Evolutionary conservation across 805 yeast species (phyloP).

Genomic region (Ogataea methanolica): DNA sequence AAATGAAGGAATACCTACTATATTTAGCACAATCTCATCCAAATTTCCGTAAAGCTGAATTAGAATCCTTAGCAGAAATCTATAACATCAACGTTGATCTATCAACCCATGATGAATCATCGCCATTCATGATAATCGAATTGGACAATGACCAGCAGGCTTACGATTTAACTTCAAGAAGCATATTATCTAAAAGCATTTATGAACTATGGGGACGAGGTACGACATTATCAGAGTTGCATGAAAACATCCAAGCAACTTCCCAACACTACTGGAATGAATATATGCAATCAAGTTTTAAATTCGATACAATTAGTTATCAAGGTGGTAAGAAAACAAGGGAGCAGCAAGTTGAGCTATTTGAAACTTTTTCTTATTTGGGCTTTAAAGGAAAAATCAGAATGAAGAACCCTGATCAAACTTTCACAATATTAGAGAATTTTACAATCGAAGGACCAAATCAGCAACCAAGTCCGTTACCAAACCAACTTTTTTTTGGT

Average conservation of each 20-base stretch:
- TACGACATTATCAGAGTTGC: constrained; percentile 48
- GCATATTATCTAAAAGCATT: constrained; percentile 67
- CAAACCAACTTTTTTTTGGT: constrained; percentile 68
- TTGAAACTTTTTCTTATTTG: constrained; percentile 68
- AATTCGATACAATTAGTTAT: constrained; percentile 76
- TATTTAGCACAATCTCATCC: constrained; percentile 83
- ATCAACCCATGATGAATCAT: constrained; percentile 47
- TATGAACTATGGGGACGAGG: constrained; percentile 88
- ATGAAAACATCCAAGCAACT: constrained; percentile 39
- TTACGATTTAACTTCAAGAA: constrained; percentile 51
- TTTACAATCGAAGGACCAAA: constrained; percentile 35
- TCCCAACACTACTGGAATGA: constrained; percentile 24
- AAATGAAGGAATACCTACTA: constrained; percentile 62
- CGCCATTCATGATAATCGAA: constrained; percentile 70
- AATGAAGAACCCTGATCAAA: constrained; percentile 71
- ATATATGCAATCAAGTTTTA: constrained; percentile 54
- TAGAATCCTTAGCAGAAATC: constrained; percentile 76
- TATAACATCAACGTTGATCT: constrained; percentile 55
- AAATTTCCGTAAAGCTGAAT: constrained; percentile 73
- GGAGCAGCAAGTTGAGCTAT: constrained; percentile 49
- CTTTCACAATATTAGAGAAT: constrained; percentile 71
- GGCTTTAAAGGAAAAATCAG: constrained; percentile 72
- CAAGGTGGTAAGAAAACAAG: constrained; percentile 58
- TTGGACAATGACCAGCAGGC: constrained; percentile 70
- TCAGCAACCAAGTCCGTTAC: constrained; percentile 37